These are phyloP conservation scores for Chrysanthemum seticuspe DNA, from an alignment of 129 eudicot species.

Conservation along the genomic window DNA sequence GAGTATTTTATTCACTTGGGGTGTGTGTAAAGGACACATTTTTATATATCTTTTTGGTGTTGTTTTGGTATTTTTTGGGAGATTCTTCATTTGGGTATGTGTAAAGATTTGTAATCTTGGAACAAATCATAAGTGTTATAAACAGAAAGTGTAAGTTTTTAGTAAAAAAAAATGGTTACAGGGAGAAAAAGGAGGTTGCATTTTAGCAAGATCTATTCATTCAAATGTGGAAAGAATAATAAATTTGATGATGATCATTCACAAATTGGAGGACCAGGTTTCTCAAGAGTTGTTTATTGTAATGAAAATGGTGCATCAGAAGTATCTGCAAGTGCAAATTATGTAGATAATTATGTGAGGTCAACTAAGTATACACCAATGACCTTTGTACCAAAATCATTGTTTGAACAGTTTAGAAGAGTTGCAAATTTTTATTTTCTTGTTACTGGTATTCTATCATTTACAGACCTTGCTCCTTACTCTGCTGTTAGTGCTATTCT, in stretches of 20 bases:
- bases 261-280: slow-evolving; percentile 89
- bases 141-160: slow-evolving; percentile 7
- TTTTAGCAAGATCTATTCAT: slow-evolving; percentile 84
- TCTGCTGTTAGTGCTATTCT: slow-evolving; percentile 69
- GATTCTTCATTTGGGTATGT: slow-evolving; percentile 35
- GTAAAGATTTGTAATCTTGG: slow-evolving; percentile 24
- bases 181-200: slow-evolving; percentile 51
- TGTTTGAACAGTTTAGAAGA: slow-evolving; percentile 97
- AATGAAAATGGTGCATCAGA: slow-evolving; percentile 63
- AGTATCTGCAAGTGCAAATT: slow-evolving; percentile 30
- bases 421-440: slow-evolving; percentile 94
- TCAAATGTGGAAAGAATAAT: slow-evolving; percentile 55
- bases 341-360: slow-evolving; percentile 73
- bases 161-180: slow-evolving; percentile 32
- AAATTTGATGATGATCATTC: slow-evolving; percentile 60
- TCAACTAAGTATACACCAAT: slow-evolving; percentile 78
- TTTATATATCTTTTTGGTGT: too few relatives aligned
- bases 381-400: slow-evolving; percentile 75
- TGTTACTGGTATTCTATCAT: slow-evolving; percentile 71
- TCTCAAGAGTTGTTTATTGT: slow-evolving; percentile 76
- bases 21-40: slow-evolving; percentile 29
- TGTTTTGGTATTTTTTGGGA: slow-evolving; percentile 20
- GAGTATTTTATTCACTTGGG: slow-evolving; percentile 27
- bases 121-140: not conserved
- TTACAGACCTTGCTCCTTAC: slow-evolving; percentile 82